Evolutionary conservation across 1,139 yeast genomes (phyloP).

Genomic region (Pneumocystis oryctolagi): DNA sequence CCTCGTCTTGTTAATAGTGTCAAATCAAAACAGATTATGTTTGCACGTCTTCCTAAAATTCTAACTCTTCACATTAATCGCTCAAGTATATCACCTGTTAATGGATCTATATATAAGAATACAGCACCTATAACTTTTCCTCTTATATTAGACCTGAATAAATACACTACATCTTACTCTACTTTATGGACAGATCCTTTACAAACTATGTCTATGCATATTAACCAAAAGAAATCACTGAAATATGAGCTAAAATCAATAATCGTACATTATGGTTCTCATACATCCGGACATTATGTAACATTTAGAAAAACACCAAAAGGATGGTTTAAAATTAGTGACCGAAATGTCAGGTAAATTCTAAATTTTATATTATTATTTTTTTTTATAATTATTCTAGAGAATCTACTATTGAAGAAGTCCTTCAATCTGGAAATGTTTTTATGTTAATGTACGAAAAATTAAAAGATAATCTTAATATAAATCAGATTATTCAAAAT

Average conservation of each 20-base stretch:
- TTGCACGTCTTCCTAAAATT: slow-evolving; percentile 1
- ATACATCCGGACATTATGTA: not conserved
- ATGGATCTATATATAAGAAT: not conserved
- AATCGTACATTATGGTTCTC: not conserved
- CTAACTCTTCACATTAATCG: not conserved
- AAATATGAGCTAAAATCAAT: not conserved
- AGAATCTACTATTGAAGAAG: not conserved
- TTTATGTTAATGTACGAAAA: not conserved
- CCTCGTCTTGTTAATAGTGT: not conserved
- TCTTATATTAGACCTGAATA: not conserved
- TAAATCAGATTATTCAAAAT: not conserved
- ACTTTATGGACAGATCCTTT: not conserved
- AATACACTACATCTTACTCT: not conserved
- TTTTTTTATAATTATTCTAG: not conserved
- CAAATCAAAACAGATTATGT: not conserved
- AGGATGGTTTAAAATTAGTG: slow-evolving; percentile 1
- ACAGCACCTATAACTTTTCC: not conserved
- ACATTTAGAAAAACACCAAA: not conserved
- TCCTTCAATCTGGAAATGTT: not conserved
- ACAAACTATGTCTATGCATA: not conserved
- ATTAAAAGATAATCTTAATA: not conserved
- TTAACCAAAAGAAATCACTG: not conserved
- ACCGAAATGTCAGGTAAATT: not conserved
- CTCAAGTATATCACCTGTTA: not conserved
- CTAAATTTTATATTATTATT: not conserved